A percentile compares a stretch with the other conserved stretches of the same genome.
phyloP scores from a whole-genome alignment of 176 grass and related monocot genomes.

The Musa troglodytarum region DNA sequence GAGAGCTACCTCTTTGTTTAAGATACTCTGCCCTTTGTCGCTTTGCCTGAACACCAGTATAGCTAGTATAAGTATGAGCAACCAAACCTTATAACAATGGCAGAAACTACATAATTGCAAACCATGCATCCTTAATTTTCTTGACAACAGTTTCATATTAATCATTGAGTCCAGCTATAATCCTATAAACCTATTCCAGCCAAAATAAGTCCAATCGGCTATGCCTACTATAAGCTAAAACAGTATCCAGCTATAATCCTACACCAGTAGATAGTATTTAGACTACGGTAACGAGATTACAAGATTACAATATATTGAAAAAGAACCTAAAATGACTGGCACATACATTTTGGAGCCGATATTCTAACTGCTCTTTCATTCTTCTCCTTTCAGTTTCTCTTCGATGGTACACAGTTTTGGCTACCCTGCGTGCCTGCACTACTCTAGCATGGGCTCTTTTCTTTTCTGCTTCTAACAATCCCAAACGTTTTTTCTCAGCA shows the following conservation, averaged over 20 bases:
- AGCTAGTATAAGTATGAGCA: constrained; percentile 10
- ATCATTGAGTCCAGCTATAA: constrained; percentile 5
- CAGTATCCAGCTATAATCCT: too few species aligned
- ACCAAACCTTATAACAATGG: not conserved
- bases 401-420: constrained; percentile 58
- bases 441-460: constrained; percentile 61
- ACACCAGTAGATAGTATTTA: too few species aligned
- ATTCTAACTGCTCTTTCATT: constrained; percentile 83
- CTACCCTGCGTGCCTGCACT: constrained; percentile 41
- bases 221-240: too few species aligned
- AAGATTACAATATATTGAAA: not conserved
- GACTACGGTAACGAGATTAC: too few species aligned
- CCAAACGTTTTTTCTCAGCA: constrained; percentile 84
- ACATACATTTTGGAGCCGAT: constrained; percentile 73
- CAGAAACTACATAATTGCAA: not conserved
- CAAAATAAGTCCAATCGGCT: not conserved
- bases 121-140: not conserved
- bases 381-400: constrained; percentile 69
- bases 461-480: constrained; percentile 80
- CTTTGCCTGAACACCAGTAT: constrained; percentile 39
- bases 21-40: constrained; percentile 80
- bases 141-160: not conserved
- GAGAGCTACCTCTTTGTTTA: constrained; percentile 70
- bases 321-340: not conserved
- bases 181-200: constrained; percentile 7